These are phyloP conservation scores for Tolypocladium pustulatum DNA, from an alignment of 2,329 filamentous ascomycete species.

Conservation along the genomic window DNA sequence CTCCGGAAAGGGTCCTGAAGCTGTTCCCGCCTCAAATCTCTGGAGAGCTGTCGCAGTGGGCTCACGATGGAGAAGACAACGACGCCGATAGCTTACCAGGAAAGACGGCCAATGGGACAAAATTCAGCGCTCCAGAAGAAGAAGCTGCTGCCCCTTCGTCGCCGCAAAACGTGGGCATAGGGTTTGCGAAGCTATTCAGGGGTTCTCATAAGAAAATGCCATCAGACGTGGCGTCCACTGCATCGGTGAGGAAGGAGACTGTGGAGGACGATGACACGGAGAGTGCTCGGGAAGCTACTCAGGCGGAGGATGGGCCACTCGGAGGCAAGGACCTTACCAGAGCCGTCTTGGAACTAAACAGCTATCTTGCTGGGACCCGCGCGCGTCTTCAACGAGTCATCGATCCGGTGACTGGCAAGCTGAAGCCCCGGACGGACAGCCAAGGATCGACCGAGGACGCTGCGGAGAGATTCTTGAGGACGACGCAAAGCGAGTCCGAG, in stretches of 20 bases:
- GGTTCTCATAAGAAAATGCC: slow-evolving; percentile 33
- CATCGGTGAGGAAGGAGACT: slow-evolving; percentile 43
- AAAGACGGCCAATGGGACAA: slow-evolving; percentile 17
- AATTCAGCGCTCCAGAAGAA: slow-evolving; percentile 17
- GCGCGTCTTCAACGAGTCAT: slow-evolving; percentile 51
- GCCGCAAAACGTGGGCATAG: slow-evolving; percentile 26
- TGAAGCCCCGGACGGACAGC: slow-evolving; percentile 39
- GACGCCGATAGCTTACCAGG: slow-evolving; percentile 23
- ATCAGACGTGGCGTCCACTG: slow-evolving; percentile 48
- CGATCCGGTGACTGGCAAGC: slow-evolving; percentile 50
- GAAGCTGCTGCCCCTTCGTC: slow-evolving; percentile 18
- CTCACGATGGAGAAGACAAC: slow-evolving; percentile 25
- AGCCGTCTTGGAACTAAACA: slow-evolving; percentile 73
- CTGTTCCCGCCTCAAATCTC: slow-evolving; percentile 78
- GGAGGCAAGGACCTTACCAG: slow-evolving; percentile 76
- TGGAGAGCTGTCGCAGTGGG: slow-evolving; percentile 60
- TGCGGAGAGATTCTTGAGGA: slow-evolving; percentile 45
- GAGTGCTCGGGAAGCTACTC: slow-evolving; percentile 33
- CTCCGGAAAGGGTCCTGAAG: slow-evolving; percentile 77
- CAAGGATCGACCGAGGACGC: slow-evolving; percentile 35
- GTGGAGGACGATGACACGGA: slow-evolving; percentile 43
- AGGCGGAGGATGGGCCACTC: slow-evolving; percentile 38
- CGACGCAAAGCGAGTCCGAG: slow-evolving; percentile 35
- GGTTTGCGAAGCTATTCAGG: slow-evolving; percentile 45
- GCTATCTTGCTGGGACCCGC: slow-evolving; percentile 80